These are phyloP conservation scores for Claviceps sp. DNA, from an alignment of 2,329 filamentous ascomycete genomes.

Conservation along the genomic window DNA sequence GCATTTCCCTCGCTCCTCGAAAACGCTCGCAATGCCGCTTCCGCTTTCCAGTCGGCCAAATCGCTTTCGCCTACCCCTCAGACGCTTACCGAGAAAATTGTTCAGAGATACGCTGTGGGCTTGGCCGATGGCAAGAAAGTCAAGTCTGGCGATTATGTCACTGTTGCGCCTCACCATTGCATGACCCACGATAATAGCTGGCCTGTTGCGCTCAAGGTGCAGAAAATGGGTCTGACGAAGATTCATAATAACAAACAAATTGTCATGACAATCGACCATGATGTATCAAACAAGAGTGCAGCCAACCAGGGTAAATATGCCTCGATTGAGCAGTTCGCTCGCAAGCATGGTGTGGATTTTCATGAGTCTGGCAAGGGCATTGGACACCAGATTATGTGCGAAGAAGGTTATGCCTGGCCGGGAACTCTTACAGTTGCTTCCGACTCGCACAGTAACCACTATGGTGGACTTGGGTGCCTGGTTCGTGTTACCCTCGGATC, in stretches of 20 bases:
- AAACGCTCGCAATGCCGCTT: constrained; percentile 33
- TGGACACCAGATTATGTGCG: constrained; percentile 64
- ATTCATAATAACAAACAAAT: constrained; percentile 59
- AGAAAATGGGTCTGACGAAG: constrained; percentile 62
- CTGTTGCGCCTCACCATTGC: constrained; percentile 52
- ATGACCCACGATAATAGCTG: constrained; percentile 84
- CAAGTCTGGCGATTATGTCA: constrained; percentile 71
- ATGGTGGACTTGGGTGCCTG: constrained; percentile 64
- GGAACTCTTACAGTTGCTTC: constrained; percentile 70
- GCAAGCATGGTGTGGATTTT: constrained; percentile 62
- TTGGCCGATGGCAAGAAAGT: constrained; percentile 64
- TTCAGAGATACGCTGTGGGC: constrained; percentile 68
- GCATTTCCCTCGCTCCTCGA: constrained; percentile 53
- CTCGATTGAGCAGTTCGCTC: constrained; percentile 71
- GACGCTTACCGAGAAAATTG: constrained; percentile 73
- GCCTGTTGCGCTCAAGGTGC: constrained; percentile 63
- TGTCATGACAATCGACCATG: constrained; percentile 76
- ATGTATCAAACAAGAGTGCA: constrained; percentile 72
- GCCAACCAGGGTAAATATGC: constrained; percentile 71
- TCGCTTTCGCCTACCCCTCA: constrained; percentile 10
- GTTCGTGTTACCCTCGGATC: constrained; percentile 17
- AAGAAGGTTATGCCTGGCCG: constrained; percentile 65
- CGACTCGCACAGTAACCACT: constrained; percentile 69
- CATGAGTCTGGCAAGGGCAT: constrained; percentile 60
- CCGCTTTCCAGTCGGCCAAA: constrained; percentile 38